phyloP scores from a whole-genome alignment of 805 yeast genomes.

The Yarrowia sp. region DNA sequence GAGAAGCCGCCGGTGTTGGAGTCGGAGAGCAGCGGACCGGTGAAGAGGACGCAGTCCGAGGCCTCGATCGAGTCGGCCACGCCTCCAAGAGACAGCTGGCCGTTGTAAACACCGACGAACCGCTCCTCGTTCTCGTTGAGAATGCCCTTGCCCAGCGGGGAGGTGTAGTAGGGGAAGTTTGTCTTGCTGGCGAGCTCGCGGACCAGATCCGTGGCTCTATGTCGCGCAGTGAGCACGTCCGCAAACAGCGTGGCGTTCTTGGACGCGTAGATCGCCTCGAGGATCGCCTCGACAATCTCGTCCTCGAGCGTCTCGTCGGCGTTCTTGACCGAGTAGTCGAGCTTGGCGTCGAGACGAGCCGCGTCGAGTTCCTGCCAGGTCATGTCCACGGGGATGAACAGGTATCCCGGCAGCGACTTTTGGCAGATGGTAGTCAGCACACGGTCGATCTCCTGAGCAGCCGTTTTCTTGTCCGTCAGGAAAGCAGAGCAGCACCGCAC shows the following conservation, averaged over 20 bases:
- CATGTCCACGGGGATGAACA: slow-evolving; percentile 73
- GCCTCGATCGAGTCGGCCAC: slow-evolving; percentile 49
- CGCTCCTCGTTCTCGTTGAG: slow-evolving; percentile 65
- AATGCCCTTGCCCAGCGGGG: slow-evolving; percentile 68
- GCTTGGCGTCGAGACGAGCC: slow-evolving; percentile 41
- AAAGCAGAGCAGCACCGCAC: slow-evolving; percentile 57
- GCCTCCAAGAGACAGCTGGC: slow-evolving; percentile 51
- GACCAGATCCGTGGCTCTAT: slow-evolving; percentile 45
- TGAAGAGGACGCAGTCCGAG: slow-evolving; percentile 65
- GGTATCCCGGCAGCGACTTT: slow-evolving; percentile 74
- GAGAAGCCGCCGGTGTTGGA: slow-evolving; percentile 68
- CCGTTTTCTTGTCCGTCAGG: slow-evolving; percentile 46
- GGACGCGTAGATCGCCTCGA: slow-evolving; percentile 52
- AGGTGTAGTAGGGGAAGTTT: slow-evolving; percentile 55
- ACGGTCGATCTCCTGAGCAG: slow-evolving; percentile 62
- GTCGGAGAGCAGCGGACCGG: slow-evolving; percentile 69
- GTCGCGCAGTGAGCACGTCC: slow-evolving; percentile 69
- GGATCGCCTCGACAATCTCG: slow-evolving; percentile 46
- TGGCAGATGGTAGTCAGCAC: slow-evolving; percentile 56
- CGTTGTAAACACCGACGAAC: slow-evolving; percentile 73
- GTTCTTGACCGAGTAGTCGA: slow-evolving; percentile 38
- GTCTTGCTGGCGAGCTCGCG: slow-evolving; percentile 50
- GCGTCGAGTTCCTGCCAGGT: slow-evolving; percentile 42
- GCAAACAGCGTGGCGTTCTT: slow-evolving; percentile 64
- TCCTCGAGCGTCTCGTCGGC: slow-evolving; percentile 36